A percentile compares a stretch with the other conserved stretches of the same genome.
Evolutionary conservation across 2,329 filamentous ascomycete species (phyloP).

Genomic region (Dryadomyces quercivorus): DNA sequence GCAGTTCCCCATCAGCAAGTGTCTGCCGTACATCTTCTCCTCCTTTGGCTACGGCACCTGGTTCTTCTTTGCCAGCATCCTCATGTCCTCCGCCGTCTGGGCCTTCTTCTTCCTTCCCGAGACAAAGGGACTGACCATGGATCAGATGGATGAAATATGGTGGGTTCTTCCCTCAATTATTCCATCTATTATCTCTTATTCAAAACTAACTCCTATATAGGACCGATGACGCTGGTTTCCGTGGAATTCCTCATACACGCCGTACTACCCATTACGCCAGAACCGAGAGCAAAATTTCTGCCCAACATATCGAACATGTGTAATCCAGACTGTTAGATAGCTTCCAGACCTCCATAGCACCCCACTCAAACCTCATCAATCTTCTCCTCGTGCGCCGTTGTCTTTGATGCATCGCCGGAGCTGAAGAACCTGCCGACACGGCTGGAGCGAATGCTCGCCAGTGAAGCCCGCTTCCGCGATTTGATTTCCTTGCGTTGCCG

Average conservation of each 20-base stretch:
- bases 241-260: too few relatives aligned
- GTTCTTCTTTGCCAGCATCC: neutral
- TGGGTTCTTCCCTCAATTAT: neutral
- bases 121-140: neutral
- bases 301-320: too few relatives aligned
- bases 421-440: neutral
- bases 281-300: too few relatives aligned
- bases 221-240: too few relatives aligned
- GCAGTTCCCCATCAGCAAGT: slow-evolving; percentile 22
- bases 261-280: too few relatives aligned
- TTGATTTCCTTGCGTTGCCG: slow-evolving; percentile 20
- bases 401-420: neutral
- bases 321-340: too few relatives aligned
- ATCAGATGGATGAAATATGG: neutral
- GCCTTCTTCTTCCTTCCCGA: neutral
- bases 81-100: neutral
- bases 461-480: slow-evolving; percentile 14
- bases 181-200: too few relatives aligned
- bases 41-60: slow-evolving; percentile 4
- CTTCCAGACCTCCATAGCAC: too few relatives aligned
- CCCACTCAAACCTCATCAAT: neutral
- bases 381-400: neutral
- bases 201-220: too few relatives aligned
- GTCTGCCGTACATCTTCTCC: slow-evolving; percentile 31
- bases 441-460: neutral